These are phyloP conservation scores for Dioscorea cayenensis DNA, from an alignment of 116 monocot species.

Conservation along the genomic window DNA sequence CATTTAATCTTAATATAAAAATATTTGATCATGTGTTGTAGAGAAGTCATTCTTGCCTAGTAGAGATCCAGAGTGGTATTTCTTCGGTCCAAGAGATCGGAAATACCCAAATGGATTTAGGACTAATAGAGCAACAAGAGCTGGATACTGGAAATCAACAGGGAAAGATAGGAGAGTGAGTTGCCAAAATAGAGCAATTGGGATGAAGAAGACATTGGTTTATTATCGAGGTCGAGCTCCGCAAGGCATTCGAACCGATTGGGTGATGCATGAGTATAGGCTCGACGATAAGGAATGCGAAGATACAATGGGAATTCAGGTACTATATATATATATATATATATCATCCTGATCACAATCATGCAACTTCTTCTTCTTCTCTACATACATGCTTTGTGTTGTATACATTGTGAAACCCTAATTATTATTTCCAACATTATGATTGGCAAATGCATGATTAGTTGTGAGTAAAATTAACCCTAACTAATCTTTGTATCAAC, in stretches of 20 bases:
- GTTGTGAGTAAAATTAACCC: too few relatives aligned
- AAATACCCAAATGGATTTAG: slow-evolving; percentile 16
- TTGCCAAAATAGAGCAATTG: slow-evolving; percentile 23
- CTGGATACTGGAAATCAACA: slow-evolving; percentile 35
- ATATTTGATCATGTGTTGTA: not conserved
- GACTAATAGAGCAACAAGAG: slow-evolving; percentile 33
- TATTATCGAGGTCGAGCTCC: slow-evolving; percentile 32
- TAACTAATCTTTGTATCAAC: too few relatives aligned
- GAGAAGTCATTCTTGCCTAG: slow-evolving; percentile 37
- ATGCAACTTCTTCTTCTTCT: too few relatives aligned
- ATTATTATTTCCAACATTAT: too few relatives aligned
- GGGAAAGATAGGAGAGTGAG: slow-evolving; percentile 28
- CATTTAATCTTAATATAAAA: not conserved
- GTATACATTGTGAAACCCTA: too few relatives aligned
- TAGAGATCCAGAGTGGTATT: slow-evolving; percentile 38
- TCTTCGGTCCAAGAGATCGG: slow-evolving; percentile 28
- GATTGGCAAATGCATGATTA: too few relatives aligned
- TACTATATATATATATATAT: not conserved
- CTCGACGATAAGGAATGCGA: slow-evolving; percentile 16
- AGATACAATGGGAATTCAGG: slow-evolving; percentile 17
- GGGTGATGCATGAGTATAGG: slow-evolving; percentile 32
- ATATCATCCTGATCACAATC: too few relatives aligned
- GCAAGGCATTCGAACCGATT: slow-evolving; percentile 28
- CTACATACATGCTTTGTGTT: too few relatives aligned
- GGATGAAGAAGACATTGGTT: slow-evolving; percentile 39